Evolutionary conservation across 441 rosid genomes (phyloP), one percentile per base, ranked within the genome.

Genomic region (Jatropha multifida): DNA sequence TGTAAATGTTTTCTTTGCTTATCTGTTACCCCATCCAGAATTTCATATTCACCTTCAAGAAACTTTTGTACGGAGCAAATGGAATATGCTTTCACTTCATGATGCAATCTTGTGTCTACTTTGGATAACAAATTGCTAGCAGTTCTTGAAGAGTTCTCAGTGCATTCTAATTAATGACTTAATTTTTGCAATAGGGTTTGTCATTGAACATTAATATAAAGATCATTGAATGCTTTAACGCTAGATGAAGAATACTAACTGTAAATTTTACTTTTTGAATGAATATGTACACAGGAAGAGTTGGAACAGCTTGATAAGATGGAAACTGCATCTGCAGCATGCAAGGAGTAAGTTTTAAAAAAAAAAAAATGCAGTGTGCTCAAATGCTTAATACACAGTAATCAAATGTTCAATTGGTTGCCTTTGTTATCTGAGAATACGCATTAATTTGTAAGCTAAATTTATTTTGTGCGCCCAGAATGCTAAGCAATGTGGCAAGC

Each of bases 241-340:
- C 32, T 41, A 26, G 61, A 49, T 60, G 10, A 54, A 46, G 55
- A 61, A n/a, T 32, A 5, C 40, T 65, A 56, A 71, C 44, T 13
- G 14, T 20, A 46, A 9, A 10, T 17, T 51, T 54, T 3, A 42
- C 55, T 3, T 12, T 40, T 32, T 18, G 14, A 15, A 52, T 71
- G 51, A 42, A 60, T 61, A n/a, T 38, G 26, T 27, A 18, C 64
- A 52, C 92, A 94, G 98, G 90, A 93, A 77, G 99, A 93, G 82
- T 76, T 93, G 67, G 96, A 93, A 72, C 83, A 77, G 77, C 90
- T 94, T 72, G 94, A 91, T 68, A 93, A 81, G 83, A 86, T 86
- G 86, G 93, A 88, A 48, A 85, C 71, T 58, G 89, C 96, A 65
- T 91, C 99, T 56, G 83, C 85, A 17, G 87, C 87, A 0, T 91